Base-by-base conservation (phyloP, 495 filamentous ascomycete species). In the Xylaria cubensis region DNA sequence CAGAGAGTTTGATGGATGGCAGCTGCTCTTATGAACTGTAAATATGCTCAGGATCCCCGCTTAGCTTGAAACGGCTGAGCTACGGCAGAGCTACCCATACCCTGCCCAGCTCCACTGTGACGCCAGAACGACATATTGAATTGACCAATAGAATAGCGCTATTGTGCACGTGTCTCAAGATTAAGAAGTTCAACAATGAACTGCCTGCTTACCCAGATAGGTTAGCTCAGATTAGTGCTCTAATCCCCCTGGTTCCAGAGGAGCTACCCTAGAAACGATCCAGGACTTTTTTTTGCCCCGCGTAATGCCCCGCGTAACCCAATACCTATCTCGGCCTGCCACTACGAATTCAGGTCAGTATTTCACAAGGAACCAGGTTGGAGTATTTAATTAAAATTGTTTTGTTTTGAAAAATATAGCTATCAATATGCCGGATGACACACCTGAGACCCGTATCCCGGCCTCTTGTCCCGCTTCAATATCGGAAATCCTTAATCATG, bases 401-500 rank as follows among this genome's bases (percentile, higher is more conserved):
- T 39, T 39, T 8, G 8, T 39, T 39, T 8, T 6, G 0, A 39
- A 8, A 39, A 70, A 36, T 55, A 72, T 64, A 32, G 50, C 26
- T 24, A 77, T 53, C 75, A 81, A 59, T 67, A 71, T 71, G 69
- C 69, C 63, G 17, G 70, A 77, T 74, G 86, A 87, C 78, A 79
- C 78, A 51, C 78, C 85, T 58, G 78, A 77, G 9, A 67, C 76
- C 32, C 84, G 85, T 75, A 85, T 87, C 65, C 83, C 84, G n/a
- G 67, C 79, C 67, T 73, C 80, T 26, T 87, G 85, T 74, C 84
- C 84, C 17, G 66, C 76, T 39, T 78, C 80, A 7, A 86, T 82
- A 21, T 85, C 86, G 53, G 81, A 83, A 56, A 82, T 97, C 75
- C 91, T 98, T 53, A 91, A 95, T 50, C 91, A 92, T 32, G 90